Evolutionary conservation across 2,329 filamentous ascomycete species (phyloP).

Genomic region (Tetracladium maxilliforme): DNA sequence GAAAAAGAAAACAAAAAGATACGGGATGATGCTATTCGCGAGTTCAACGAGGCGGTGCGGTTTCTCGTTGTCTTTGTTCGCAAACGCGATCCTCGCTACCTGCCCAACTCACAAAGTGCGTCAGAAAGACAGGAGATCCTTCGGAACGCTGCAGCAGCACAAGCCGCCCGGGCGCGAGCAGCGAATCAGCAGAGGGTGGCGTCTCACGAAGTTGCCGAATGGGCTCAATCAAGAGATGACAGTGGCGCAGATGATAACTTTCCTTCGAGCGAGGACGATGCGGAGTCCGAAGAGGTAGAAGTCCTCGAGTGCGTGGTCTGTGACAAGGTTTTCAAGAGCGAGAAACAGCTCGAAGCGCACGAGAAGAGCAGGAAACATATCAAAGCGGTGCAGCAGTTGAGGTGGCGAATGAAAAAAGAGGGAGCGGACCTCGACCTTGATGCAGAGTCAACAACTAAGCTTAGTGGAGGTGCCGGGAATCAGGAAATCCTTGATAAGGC

Average conservation of each 20-base stretch:
- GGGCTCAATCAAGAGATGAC: conserved; percentile 49
- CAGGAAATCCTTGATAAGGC: too few relatives aligned
- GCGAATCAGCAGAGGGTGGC: conserved; percentile 64
- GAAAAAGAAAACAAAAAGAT: conserved; percentile 87
- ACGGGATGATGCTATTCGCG: conserved; percentile 66
- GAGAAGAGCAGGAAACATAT: conserved; percentile 94
- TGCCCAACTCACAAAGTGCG: conserved; percentile 62
- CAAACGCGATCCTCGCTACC: conserved; percentile 80
- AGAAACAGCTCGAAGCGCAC: conserved; percentile 81
- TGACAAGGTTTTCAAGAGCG: conserved; percentile 71
- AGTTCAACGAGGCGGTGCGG: conserved; percentile 87
- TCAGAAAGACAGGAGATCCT: conserved; percentile 66
- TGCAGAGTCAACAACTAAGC: too few relatives aligned
- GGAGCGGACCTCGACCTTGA: conserved; percentile 44
- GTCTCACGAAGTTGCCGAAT: conserved; percentile 52
- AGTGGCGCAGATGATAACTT: conserved; percentile 41
- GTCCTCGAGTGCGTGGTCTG: conserved; percentile 66
- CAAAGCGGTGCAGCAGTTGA: conserved; percentile 71
- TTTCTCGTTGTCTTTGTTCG: conserved; percentile 78
- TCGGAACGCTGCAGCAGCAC: conserved; percentile 65
- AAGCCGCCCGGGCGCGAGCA: conserved; percentile 70
- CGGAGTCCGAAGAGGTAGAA: conserved; percentile 36
- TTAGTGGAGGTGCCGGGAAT: too few relatives aligned
- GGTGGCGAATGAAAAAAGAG: conserved; percentile 71
- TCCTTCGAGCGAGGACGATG: conserved; percentile 32